Evolutionary conservation across 176 grass and related monocot species (phyloP), one percentile per base, ranked within the genome.

Genomic region (Alopecurus myosuroides): DNA sequence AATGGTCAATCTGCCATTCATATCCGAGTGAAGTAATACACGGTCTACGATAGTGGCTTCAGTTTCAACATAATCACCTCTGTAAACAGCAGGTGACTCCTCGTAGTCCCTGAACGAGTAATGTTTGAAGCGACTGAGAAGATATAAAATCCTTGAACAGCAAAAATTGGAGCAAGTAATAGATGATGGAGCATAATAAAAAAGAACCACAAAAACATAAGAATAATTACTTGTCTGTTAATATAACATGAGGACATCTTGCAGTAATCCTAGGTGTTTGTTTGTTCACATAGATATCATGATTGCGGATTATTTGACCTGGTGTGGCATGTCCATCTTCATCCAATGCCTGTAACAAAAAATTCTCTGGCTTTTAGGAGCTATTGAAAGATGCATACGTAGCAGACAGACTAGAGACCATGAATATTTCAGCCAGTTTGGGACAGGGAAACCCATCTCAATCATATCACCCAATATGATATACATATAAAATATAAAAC

Each of bases 271-370:
- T 49, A 10, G 90, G 95, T 79, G 82, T 76, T 77, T 84, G 78
- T 64, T 93, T 97, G 35, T 94, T 90, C 66, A 97, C 95, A 89
- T 91, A 91, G 62, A 97, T 76, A 80, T 97, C 92, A 88, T 93
- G 84, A 83, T 97, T 94, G 66, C 79, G 90, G 46, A 97, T 90
- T 86, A 97, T 91, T 85, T 88, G 89, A 64, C 95, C 95, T 35
- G 92, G 95, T 39, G 84, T 88, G 13, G 88, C 95, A 60, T 93
- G 88, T 39, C 95, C 95, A 86, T 98, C 95, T 74, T 84, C 84
- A 90, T 94, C 95, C 52, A 98, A 73, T 80, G 94, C 90, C 95
- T 98, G 61, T 80, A 14, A 76, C 76, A 61, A 37, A 37, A 76
- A 57, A 34, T 65, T 42, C 1, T 7, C 9, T 4, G 41, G 49